Base-by-base conservation (phyloP, 2,329 filamentous ascomycete species). In the Scedosporium dehoogii region DNA sequence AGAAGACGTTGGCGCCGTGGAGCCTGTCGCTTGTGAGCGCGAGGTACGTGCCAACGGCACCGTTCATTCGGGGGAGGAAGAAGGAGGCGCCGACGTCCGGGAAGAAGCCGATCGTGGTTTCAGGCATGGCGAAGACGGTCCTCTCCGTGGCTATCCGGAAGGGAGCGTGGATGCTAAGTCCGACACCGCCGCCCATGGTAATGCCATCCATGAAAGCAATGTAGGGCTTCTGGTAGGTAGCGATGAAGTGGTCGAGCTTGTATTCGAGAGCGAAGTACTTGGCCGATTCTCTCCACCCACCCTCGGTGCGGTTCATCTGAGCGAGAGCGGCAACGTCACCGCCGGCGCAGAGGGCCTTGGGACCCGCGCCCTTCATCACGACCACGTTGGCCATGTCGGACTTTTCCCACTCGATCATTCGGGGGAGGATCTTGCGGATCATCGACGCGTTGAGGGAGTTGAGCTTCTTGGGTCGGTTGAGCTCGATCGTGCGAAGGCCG, bases 61-160 rank as follows among this genome's bases (percentile, higher is more conserved):
- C 94, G 69, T 96, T 86, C 81, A 99, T 86, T 66, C 92, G 84
- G 16, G 94, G 91, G 61, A 99, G 81, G 81, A 97, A 97, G 80
- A 97, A 99, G 10, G 91, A 96, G 38, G 89, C 96, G 65, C 94
- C 94, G 58, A 99, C 94, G 71, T 99, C 96, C 6, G 96, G 94
- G 81, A 99, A 99, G 81, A 97, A 97, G 46, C 94, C 94, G 71
- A 99, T 99, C 7, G 86, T 96, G 3, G 94, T 99, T 78, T 99
- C 94, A 33, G 94, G 94, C 94, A 99, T 99, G 68, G 96, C 92
- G 70, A 99, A 97, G 58, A 96, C 78, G 5, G 94, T 99, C 72
- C 88, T 89, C 77, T 99, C 94, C 2, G 94, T 99, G 44, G 94
- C 94, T 72, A 99, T 96, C 64, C 94, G 84, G 82, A 99, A 93